Percentiles rank a stretch among this genome's conserved stretches.
Conservation (phyloP, 345 rosid genomes). For the Rubroshorea leprosula region DNA sequence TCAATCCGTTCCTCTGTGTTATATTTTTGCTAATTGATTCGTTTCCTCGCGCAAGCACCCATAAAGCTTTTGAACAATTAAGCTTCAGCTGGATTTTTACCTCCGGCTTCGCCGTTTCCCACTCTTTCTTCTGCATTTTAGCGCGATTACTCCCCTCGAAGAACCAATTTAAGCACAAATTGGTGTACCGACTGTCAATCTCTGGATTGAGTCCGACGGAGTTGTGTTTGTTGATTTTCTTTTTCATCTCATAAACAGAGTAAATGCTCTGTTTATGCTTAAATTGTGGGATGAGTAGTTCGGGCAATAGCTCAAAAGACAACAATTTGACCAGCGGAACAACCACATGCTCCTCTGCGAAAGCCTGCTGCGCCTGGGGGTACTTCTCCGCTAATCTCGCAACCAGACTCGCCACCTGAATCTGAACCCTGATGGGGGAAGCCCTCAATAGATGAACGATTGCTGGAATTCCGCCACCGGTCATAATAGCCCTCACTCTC, state of each 20-base stretch:
- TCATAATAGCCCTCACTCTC: constrained; percentile 42
- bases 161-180: not conserved
- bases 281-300: not conserved
- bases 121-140: too few species aligned
- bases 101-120: not conserved
- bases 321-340: constrained; percentile 62
- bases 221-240: too few species aligned
- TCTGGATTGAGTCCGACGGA: too few species aligned
- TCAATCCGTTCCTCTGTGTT: constrained; percentile 60
- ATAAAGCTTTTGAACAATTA: constrained; percentile 17
- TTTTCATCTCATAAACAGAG: too few species aligned
- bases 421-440: constrained; percentile 57
- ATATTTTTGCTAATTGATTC: constrained; percentile 53
- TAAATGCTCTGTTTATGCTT: not conserved
- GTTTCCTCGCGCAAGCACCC: constrained; percentile 70
- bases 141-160: too few species aligned
- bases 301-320: constrained; percentile 32
- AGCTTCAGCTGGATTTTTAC: not conserved
- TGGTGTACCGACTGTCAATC: not conserved
- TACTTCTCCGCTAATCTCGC: constrained; percentile 47
- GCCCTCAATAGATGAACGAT: constrained; percentile 53
- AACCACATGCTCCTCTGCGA: constrained; percentile 60
- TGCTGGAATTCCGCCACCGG: constrained; percentile 42
- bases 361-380: constrained; percentile 6
- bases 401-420: constrained; percentile 47